Evolutionary conservation across 1,284 basidiomycete genomes (phyloP), one percentile per base, ranked within the genome.

Genomic region (Termitomyces sp.): DNA sequence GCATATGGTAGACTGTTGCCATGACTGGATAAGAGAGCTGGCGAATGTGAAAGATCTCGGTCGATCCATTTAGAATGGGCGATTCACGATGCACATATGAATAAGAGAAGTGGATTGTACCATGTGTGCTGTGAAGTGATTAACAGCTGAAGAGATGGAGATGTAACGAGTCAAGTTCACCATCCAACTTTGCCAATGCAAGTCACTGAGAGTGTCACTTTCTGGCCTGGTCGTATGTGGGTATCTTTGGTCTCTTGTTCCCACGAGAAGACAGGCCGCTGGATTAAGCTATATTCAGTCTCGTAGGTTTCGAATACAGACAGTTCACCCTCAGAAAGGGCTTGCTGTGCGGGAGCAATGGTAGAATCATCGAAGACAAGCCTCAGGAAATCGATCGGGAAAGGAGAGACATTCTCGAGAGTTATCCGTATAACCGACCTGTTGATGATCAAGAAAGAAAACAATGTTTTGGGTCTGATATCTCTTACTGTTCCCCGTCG

Each of bases 111-210:
- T 86, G 82, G 41, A 97, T 80, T 0, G 79, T 79, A 6, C 91
- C 94, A 55, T 77, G 81, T 3, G 84, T 85, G 61, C 93, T 95
- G 55, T 33, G 46, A 56, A 31, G 38, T 46, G 26, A 30, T 18
- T 10, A 42, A 46, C 37, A 52, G 42, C 37, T 11, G 16, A 37
- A 9, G 37, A 33, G 42, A 50, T 28, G 39, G 8, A 55, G 8
- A 47, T n/a, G 49, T 21, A 30, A 35, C 31, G 16, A 35, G 16
- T 28, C 37, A 53, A 13, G 28, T 43, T 63, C 60, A 94, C 93
- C 95, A 97, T 58, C 86, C 92, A 41, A 88, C 80, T 71, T 97
- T 97, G 39, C 93, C 96, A 26, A 85, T 80, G 62, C 93, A 95
- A 13, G 72, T 76, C 3, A 99, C 74, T 4, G 77, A 78, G 21